phyloP scores from a whole-genome alignment of 345 rosid genomes.

The Diplotaxis tenuifolia region DNA sequence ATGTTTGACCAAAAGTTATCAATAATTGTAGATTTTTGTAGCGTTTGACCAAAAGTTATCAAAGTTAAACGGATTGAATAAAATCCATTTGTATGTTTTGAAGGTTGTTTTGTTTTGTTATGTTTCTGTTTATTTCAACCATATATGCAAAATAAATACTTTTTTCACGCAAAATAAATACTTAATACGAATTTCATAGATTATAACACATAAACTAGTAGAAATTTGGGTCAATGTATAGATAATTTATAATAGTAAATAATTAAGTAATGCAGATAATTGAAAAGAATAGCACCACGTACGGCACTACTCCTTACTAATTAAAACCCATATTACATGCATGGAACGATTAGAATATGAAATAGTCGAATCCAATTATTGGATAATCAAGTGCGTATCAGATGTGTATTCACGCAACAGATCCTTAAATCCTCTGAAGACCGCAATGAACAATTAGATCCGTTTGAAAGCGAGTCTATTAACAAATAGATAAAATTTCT shows the following conservation, averaged over 20 bases:
- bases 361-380: neutral
- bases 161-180: no score
- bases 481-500: conserved; percentile 19
- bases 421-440: conserved; percentile 14
- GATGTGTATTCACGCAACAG: conserved; percentile 20
- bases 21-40: conserved; percentile 12
- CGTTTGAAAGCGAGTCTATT: conserved; percentile 9
- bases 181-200: neutral
- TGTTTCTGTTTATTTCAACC: neutral
- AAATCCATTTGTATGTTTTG: neutral
- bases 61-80: neutral
- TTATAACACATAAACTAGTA: no score
- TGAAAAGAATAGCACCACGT: neutral
- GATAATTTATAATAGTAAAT: no score
- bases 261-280: neutral
- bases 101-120: neutral
- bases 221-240: neutral
- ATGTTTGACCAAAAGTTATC: conserved; percentile 35
- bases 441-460: conserved; percentile 8
- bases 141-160: neutral
- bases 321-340: neutral
- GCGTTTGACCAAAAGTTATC: conserved; percentile 21
- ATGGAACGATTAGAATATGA: neutral
- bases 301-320: neutral
- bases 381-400: conserved; percentile 7